Evolutionary conservation across 805 yeast species (phyloP).

Genomic region (Kodamaea kaohsiungensis): DNA sequence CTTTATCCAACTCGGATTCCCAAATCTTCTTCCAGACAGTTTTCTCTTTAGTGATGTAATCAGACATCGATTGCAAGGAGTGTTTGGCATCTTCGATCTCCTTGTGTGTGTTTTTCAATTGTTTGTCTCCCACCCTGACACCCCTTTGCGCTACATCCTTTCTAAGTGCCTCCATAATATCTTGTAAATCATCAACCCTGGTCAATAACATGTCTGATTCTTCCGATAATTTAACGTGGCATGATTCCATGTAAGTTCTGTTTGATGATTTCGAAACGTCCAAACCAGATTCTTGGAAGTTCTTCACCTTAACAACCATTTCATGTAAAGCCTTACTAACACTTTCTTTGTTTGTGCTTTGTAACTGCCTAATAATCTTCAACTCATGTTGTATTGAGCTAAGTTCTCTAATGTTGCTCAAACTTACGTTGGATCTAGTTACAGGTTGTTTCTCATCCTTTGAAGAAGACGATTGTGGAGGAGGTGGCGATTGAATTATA

Average conservation of each 20-base stretch:
- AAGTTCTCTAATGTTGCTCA: slow-evolving; percentile 25
- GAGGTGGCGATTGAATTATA: slow-evolving; percentile 10
- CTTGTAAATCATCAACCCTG: slow-evolving; percentile 88
- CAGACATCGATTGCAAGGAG: slow-evolving; percentile 54
- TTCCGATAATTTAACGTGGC: slow-evolving; percentile 70
- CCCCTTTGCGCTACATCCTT: slow-evolving; percentile 93
- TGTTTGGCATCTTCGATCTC: slow-evolving; percentile 62
- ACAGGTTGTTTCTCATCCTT: slow-evolving; percentile 1
- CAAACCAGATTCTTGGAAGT: slow-evolving; percentile 52
- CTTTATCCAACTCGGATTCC: slow-evolving; percentile 87
- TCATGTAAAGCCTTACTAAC: slow-evolving; percentile 45
- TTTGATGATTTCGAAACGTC: slow-evolving; percentile 37
- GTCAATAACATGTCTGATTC: slow-evolving; percentile 76
- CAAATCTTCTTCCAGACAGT: slow-evolving; percentile 88
- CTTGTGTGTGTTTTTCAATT: slow-evolving; percentile 61
- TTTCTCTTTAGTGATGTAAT: slow-evolving; percentile 67
- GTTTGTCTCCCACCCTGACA: slow-evolving; percentile 74
- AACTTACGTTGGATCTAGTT: slow-evolving; percentile 7
- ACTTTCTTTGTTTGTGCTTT: slow-evolving; percentile 41
- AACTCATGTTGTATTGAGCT: slow-evolving; percentile 58
- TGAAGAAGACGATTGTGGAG: slow-evolving; percentile 1
- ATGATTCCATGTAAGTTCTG: slow-evolving; percentile 68
- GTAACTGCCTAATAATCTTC: slow-evolving; percentile 58
- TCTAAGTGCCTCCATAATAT: slow-evolving; percentile 82
- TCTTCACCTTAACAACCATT: slow-evolving; percentile 46